A percentile compares a stretch with the other conserved stretches of the same genome.
These are phyloP conservation scores for Galeopsis tetrahit DNA, from an alignment of 257 asterid genomes.

Conservation along the genomic window DNA sequence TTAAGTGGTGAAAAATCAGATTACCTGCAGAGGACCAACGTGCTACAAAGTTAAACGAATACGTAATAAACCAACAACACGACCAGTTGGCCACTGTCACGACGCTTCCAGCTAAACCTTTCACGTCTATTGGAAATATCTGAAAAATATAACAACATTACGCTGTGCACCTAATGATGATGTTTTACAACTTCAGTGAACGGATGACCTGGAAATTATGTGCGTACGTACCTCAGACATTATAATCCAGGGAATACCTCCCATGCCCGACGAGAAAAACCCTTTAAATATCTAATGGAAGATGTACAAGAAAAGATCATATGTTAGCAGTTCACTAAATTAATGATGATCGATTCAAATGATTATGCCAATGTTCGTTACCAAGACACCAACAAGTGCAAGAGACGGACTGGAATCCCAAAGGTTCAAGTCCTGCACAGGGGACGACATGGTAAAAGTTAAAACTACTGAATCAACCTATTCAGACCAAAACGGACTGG, in stretches of 20 bases:
- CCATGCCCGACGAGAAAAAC: constrained; percentile 83
- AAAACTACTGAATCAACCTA: constrained; percentile 12
- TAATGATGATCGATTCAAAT: background rate
- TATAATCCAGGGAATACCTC: constrained; percentile 94
- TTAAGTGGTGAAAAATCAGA: background rate
- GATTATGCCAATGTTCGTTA: constrained; percentile 37
- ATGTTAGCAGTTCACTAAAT: constrained; percentile 11
- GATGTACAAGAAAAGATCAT: constrained; percentile 1
- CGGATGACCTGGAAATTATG: background rate
- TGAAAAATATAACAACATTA: constrained; percentile 30
- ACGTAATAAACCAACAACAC: constrained; percentile 82
- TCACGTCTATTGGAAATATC: constrained; percentile 88
- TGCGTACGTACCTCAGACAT: constrained; percentile 81
- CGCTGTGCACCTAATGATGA: background rate
- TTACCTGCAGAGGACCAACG: constrained; percentile 83
- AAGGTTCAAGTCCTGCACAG: constrained; percentile 59
- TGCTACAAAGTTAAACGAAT: constrained; percentile 69
- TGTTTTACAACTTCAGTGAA: background rate
- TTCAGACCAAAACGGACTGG: background rate
- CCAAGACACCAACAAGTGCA: constrained; percentile 80
- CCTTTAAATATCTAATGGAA: constrained; percentile 64
- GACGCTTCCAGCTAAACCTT: constrained; percentile 84
- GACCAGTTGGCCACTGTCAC: constrained; percentile 87
- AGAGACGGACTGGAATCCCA: constrained; percentile 72
- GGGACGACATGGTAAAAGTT: constrained; percentile 6